phyloP scores from a whole-genome alignment of 192 early-diverging fungal species.

The Backusella macrospora region DNA sequence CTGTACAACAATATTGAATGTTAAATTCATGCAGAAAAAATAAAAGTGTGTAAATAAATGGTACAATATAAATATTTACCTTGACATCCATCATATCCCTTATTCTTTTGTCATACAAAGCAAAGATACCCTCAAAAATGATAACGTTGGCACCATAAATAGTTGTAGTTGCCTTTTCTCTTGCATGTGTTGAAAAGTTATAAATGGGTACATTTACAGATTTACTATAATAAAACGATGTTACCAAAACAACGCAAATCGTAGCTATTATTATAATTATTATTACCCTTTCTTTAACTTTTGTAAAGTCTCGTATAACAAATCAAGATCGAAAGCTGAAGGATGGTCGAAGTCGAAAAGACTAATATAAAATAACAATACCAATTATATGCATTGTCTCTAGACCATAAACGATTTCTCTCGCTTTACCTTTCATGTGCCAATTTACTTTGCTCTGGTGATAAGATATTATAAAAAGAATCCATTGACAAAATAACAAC shows the following conservation, averaged over 20 bases:
- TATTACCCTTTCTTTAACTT: constrained; percentile 79
- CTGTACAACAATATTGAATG: constrained; percentile 35
- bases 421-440: constrained; percentile 50
- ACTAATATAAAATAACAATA: constrained; percentile 38
- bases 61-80: constrained; percentile 34
- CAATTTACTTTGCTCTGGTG: constrained; percentile 66
- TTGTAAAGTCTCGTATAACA: constrained; percentile 68
- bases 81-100: constrained; percentile 83
- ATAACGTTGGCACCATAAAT: constrained; percentile 95
- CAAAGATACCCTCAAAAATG: constrained; percentile 99
- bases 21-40: neutral
- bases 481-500: constrained; percentile 95
- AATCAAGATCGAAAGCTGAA: constrained; percentile 85
- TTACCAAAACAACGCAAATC: neutral
- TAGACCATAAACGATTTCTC: neutral
- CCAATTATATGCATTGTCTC: neutral
- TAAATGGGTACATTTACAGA: constrained; percentile 88
- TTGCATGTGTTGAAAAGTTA: constrained; percentile 87
- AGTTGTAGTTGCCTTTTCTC: constrained; percentile 67
- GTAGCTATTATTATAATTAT: neutral
- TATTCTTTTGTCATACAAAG: constrained; percentile 83
- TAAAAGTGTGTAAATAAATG: neutral
- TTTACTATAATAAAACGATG: constrained; percentile 35
- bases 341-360: constrained; percentile 96
- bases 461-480: constrained; percentile 90